Evolutionary conservation across 805 yeast genomes (phyloP).

Genomic region (Schizosaccharomyces osmophilus): DNA sequence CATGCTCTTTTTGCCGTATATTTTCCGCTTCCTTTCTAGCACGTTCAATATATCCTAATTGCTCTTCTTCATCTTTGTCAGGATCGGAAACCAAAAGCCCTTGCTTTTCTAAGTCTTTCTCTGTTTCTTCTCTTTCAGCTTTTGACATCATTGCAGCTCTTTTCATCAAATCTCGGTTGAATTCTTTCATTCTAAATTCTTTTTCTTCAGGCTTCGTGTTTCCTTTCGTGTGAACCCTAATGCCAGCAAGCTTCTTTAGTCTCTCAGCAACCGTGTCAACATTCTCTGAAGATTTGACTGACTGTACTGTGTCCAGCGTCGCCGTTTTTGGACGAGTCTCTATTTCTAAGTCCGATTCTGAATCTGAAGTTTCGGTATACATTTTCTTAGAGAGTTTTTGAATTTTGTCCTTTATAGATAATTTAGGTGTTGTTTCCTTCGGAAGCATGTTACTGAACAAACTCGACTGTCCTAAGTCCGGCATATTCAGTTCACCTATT

Average conservation of each 20-base stretch:
- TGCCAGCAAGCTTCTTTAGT: neutral
- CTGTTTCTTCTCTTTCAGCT: neutral
- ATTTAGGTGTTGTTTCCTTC: too few species aligned
- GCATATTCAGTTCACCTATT: too few species aligned
- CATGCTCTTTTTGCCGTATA: neutral
- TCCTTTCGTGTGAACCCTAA: neutral
- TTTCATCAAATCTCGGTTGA: neutral
- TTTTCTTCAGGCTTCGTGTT: neutral
- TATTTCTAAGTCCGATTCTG: neutral
- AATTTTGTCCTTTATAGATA: too few species aligned
- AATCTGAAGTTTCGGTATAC: too few species aligned
- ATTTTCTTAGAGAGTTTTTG: too few species aligned
- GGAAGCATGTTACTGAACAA: too few species aligned
- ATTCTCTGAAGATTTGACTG: neutral
- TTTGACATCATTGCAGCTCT: neutral
- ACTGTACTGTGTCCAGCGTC: neutral
- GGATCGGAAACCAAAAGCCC: neutral
- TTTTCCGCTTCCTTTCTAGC: neutral
- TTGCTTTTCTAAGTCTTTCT: neutral
- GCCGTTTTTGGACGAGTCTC: neutral
- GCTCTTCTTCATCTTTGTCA: neutral
- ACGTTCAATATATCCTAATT: neutral
- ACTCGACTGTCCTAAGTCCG: too few species aligned
- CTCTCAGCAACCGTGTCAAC: neutral
- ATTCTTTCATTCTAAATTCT: neutral